A percentile compares a stretch with the other conserved stretches of the same genome.
Evolutionary conservation across 768 basidiomycete species (phyloP).

Genomic region (Podaxis sp.): DNA sequence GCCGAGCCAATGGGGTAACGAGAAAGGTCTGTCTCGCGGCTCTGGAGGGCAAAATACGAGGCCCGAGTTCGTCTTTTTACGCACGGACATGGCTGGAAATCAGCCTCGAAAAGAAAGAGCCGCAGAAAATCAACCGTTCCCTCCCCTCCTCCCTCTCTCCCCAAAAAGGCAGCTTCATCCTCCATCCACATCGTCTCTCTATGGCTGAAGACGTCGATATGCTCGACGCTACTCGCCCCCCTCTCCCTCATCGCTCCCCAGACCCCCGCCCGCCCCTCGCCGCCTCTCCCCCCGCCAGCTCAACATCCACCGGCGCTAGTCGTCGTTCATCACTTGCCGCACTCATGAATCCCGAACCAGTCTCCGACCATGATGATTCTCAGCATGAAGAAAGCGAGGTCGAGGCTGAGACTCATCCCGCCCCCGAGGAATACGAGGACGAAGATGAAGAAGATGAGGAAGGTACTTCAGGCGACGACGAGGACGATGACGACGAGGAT

Average conservation of each 20-base stretch:
- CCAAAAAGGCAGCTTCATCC: constrained; percentile 22
- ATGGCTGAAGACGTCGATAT: constrained; percentile 11
- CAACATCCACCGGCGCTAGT: constrained; percentile 19
- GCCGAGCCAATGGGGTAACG: constrained; percentile 35
- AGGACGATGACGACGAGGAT: constrained; percentile 20
- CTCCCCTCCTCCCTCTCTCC: constrained; percentile 10
- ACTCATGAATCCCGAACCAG: constrained; percentile 13
- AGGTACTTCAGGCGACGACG: constrained; percentile 11
- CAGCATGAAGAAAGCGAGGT: constrained; percentile 6
- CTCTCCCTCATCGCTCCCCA: constrained; percentile 18
- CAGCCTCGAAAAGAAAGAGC: constrained; percentile 15
- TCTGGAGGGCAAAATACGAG: constrained; percentile 14
- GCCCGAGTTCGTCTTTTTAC: constrained; percentile 27
- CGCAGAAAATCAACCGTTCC: constrained; percentile 11
- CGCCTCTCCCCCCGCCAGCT: constrained; percentile 8
- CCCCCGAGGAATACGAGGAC: constrained; percentile 19
- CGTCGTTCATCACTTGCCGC: constrained; percentile 19
- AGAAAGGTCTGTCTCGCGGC: constrained; percentile 24
- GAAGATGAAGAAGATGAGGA: constrained; percentile 15
- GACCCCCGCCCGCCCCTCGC: constrained; percentile 2
- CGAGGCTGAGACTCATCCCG: constrained; percentile 9
- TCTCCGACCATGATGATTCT: constrained; percentile 5
- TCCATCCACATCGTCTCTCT: not conserved
- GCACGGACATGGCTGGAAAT: constrained; percentile 21
- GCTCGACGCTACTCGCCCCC: constrained; percentile 6